Base-by-base conservation (phyloP, 768 basidiomycete species). In the Zangia roseola region DNA sequence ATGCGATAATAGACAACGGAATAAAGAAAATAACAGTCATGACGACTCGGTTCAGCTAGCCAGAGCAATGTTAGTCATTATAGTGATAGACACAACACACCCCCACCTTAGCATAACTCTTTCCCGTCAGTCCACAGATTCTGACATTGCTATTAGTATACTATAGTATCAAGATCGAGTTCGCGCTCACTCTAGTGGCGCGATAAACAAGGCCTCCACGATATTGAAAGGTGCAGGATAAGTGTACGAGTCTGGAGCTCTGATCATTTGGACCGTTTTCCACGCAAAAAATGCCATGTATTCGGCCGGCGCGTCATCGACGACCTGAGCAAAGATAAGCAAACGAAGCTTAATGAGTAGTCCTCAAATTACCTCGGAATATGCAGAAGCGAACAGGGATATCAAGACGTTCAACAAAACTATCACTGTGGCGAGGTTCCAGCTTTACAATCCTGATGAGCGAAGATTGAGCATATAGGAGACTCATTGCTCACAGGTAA, bases 151-250 rank as follows among this genome's bases (percentile, higher is more conserved):
- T 34, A 39, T 52, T 47, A 43, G 19, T 46, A 35, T 9, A 33
- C 14, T 31, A 37, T 10, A 38, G 36, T 16, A 16, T 1, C 40
- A 44, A 14, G 3, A 3, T 19, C 34, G 10, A 20, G 19, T 40
- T 36, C 10, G 8, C 21, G 74, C 88, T 60, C 59, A 95, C 92
- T 95, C 94, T 42, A 91, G 75, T 16, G 94, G 94, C 2, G 84
- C 89, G 49, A 95, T 73, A 24, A 95, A 70, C 62, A 92, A 64
- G 1, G 76, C 72, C 69, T 97, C 94, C 52, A 94, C 70, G 23
- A 97, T 71, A 65, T 95, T 97, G 75, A 95, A 94, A 2, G 94
- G 94, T 0, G 94, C 89, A 26, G 92, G 91, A 65, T 93, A 94
- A 42, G 91, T 73, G 59, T 61, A 76, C n/a, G 81, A 78, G 68